phyloP scores from a whole-genome alignment of 164 flowering plant species.

The Nelumbo lutea region DNA sequence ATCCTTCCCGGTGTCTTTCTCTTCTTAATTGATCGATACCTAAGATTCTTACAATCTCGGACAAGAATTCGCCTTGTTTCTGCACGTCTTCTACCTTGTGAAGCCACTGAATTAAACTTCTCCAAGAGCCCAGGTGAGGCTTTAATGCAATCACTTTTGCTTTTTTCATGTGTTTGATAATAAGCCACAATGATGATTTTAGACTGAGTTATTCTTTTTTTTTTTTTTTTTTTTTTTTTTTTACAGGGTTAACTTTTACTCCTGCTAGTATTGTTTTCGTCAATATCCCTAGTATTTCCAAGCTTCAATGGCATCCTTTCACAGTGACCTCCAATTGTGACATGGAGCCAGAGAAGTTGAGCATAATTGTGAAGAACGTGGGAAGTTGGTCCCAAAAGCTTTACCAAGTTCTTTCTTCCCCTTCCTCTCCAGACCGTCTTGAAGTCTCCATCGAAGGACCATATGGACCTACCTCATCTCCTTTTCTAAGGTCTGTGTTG shows the following conservation, averaged over 20 bases:
- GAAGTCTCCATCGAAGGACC: conserved; percentile 79
- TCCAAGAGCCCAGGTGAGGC: conserved; percentile 51
- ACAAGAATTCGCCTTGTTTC: conserved; percentile 46
- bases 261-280: conserved; percentile 56
- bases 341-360: conserved; percentile 54
- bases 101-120: conserved; percentile 73
- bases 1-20: conserved; percentile 84
- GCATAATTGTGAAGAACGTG: conserved; percentile 44
- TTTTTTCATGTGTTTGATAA: too few species aligned
- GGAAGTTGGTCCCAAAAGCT: conserved; percentile 74
- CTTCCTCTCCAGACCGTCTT: conserved; percentile 45
- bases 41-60: conserved; percentile 72
- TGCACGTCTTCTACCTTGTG: conserved; percentile 58
- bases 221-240: neutral
- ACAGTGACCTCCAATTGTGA: conserved; percentile 52
- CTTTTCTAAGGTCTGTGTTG: conserved; percentile 49
- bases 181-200: neutral
- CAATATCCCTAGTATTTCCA: conserved; percentile 57
- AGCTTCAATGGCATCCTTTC: conserved; percentile 83
- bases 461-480: conserved; percentile 64
- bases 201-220: neutral
- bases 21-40: conserved; percentile 73
- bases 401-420: conserved; percentile 43
- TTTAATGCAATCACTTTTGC: too few species aligned
- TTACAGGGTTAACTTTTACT: conserved; percentile 45